phyloP scores from a whole-genome alignment of 495 filamentous ascomycete species.

The Thozetella sp. region DNA sequence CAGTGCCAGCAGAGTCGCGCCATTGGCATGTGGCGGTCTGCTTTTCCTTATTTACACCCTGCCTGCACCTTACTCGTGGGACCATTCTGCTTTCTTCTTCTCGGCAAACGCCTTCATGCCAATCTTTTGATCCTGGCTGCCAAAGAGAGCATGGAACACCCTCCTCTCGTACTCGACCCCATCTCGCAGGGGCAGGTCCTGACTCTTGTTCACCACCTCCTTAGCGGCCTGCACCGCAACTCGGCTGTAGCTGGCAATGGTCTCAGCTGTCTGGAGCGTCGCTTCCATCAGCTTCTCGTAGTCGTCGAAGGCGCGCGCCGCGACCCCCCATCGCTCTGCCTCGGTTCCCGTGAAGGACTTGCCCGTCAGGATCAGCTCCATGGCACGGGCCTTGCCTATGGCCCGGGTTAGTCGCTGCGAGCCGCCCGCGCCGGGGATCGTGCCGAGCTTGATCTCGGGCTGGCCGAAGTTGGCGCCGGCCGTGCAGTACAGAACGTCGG shows the following conservation, averaged over 20 bases:
- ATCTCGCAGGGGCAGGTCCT: constrained; percentile 82
- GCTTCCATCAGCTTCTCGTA: constrained; percentile 81
- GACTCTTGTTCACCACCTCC: constrained; percentile 97
- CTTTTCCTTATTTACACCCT: too few relatives aligned
- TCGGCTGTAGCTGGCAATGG: constrained; percentile 78
- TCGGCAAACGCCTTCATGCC: constrained; percentile 95
- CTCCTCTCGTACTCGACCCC: constrained; percentile 94
- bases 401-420: constrained; percentile 86
- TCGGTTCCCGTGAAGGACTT: constrained; percentile 78
- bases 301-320: constrained; percentile 76
- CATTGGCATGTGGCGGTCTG: too few relatives aligned
- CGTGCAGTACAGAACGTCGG: constrained; percentile 91
- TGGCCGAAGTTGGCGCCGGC: constrained; percentile 85
- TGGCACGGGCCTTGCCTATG: constrained; percentile 86
- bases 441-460: constrained; percentile 93
- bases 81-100: constrained; percentile 94
- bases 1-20: too few relatives aligned
- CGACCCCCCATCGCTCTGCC: constrained; percentile 89
- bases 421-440: constrained; percentile 90
- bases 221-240: constrained; percentile 90
- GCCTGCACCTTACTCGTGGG: constrained; percentile 81
- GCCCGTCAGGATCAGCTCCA: constrained; percentile 93
- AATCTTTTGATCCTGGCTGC: constrained; percentile 94
- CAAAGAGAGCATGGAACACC: constrained; percentile 91
- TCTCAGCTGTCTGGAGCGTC: constrained; percentile 80